Evolutionary conservation across 2,329 filamentous ascomycete species (phyloP).

Genomic region (Pseudogymnoascus sp.): DNA sequence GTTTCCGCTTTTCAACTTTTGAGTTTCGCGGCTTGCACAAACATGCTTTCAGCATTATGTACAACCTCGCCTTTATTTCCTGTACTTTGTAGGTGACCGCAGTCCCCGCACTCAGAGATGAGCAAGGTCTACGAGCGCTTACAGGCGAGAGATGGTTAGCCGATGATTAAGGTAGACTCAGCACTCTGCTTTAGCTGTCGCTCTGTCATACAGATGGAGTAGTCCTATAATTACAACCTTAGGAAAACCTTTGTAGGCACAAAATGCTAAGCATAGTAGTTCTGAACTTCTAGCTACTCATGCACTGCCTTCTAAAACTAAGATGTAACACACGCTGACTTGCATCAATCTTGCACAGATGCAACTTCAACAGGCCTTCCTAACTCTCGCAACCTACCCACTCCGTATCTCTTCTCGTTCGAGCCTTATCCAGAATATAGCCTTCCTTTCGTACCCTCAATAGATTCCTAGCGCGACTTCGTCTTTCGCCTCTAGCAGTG

Average conservation of each 20-base stretch:
- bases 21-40: background rate
- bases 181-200: background rate
- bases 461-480: background rate
- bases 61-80: background rate
- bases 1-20: background rate
- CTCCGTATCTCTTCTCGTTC: background rate
- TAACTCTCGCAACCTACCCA: background rate
- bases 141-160: background rate
- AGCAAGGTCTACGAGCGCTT: background rate
- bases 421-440: background rate
- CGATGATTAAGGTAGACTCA: background rate
- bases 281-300: background rate
- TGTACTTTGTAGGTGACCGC: background rate
- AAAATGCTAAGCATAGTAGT: background rate
- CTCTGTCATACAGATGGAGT: background rate
- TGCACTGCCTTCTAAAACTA: background rate
- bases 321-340: background rate
- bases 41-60: background rate
- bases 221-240: background rate
- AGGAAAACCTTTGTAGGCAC: background rate
- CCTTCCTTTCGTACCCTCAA: background rate
- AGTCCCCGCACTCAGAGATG: background rate
- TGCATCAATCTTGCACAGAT: background rate
- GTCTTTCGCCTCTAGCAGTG: background rate
- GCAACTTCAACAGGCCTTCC: background rate